These are phyloP conservation scores for Trichosporon sp. DNA, from an alignment of 1,284 basidiomycete genomes.

Conservation along the genomic window DNA sequence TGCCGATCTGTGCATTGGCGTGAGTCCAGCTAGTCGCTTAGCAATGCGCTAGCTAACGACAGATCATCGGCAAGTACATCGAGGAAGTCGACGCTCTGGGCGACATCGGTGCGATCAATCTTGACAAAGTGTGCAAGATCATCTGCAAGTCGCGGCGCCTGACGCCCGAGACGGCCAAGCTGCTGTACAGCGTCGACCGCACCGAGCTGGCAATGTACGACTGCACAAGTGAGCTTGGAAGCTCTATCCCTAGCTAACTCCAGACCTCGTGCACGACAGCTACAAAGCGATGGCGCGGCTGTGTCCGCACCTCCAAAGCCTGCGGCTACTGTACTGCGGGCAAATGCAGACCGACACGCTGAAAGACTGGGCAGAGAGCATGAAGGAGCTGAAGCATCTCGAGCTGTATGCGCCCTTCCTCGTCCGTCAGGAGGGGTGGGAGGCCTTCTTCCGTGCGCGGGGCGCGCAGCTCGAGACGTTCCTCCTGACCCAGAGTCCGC, in stretches of 20 bases:
- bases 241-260: not conserved
- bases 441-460: constrained; percentile 63
- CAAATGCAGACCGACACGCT: constrained; percentile 69
- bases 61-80: constrained; percentile 81
- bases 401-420: constrained; percentile 87
- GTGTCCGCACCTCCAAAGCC: constrained; percentile 69
- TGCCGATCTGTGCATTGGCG: constrained; percentile 72
- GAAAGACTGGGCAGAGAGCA: constrained; percentile 57
- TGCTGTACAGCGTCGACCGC: constrained; percentile 76
- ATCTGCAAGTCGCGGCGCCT: constrained; percentile 79
- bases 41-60: not conserved
- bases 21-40: constrained; percentile 32
- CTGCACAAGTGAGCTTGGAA: constrained; percentile 67
- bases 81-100: constrained; percentile 86
- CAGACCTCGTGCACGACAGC: constrained; percentile 64
- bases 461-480: constrained; percentile 63
- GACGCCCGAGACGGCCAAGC: constrained; percentile 67
- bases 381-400: constrained; percentile 63
- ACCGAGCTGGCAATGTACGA: constrained; percentile 74
- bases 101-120: constrained; percentile 71
- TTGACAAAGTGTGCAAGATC: constrained; percentile 75
- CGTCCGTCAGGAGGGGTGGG: constrained; percentile 70
- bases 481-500: constrained; percentile 76
- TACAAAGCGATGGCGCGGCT: constrained; percentile 65
- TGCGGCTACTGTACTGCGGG: constrained; percentile 83